Base-by-base conservation (phyloP, 306 rosid species). In the Cicer chorassanicum region DNA sequence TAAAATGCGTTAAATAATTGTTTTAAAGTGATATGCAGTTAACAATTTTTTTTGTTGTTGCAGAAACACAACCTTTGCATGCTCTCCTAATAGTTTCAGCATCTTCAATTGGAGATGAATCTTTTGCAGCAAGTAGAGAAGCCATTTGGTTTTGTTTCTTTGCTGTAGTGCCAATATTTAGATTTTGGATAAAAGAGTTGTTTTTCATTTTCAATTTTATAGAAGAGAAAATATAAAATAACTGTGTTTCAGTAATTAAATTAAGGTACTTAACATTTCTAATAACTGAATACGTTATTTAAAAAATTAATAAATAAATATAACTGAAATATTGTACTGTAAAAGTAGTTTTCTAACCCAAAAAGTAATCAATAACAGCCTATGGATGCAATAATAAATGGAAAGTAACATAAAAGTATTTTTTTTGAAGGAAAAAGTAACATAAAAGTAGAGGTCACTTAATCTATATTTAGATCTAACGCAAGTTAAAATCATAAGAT, bases 21-120 rank as follows among this genome's bases (percentile, higher is more conserved):
- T 29, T 29, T 29, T 29, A 29, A 29, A 29, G 36, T 29, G 36
- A 29, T 29, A 29, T 24, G 34, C 34, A 24, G 4, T 24, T 24
- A 3, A 24, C 34, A 24, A 24, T 24, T 24, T 24, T 24, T 24
- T 24, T 24, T n/a, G n/a, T 24, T 29, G 3, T 29, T 29, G 36
- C 36, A 61, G 40, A 57, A 60, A 53, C 53, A 51, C 42, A 38
- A 87, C 91, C 91, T 82, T 77, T 64, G 64, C 88, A 87, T 61
- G 91, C 85, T 56, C 41, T 84, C 85, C 68, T 87, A 81, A 84
- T 84, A 18, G 43, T 75, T 73, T 87, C 81, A 40, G 87, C 91
- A 6, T 87, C 91, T 74, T 82, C 87, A 41, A 80, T 44, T 2
- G 90, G 80, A 50, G 85, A 82, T 68, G 48, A 84, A 49, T 80